These are phyloP conservation scores for Nakaseomyces kungkrabaensis DNA, from an alignment of 1,139 yeast genomes.

Conservation along the genomic window DNA sequence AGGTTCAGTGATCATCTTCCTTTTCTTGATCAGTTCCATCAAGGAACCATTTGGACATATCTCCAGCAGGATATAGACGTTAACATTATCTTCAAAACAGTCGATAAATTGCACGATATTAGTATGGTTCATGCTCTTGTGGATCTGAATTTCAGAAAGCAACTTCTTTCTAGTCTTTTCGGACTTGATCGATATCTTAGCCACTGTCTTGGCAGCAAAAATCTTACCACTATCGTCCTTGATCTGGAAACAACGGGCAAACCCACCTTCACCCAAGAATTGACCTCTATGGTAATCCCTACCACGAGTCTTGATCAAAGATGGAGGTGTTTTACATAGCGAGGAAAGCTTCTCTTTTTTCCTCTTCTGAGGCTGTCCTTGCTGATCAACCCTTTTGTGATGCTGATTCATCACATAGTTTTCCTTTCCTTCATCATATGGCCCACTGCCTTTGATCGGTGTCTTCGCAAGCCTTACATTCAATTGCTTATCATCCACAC, in stretches of 20 bases:
- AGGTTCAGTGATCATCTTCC: slow-evolving; percentile 78
- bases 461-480: slow-evolving; percentile 26
- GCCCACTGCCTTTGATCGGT: slow-evolving; percentile 22
- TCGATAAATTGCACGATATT: slow-evolving; percentile 87
- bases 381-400: slow-evolving; percentile 41
- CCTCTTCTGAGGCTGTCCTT: slow-evolving; percentile 35
- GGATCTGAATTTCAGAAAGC: slow-evolving; percentile 89
- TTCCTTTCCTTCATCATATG: slow-evolving; percentile 62
- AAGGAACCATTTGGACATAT: slow-evolving; percentile 89
- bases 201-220: slow-evolving; percentile 95
- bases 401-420: slow-evolving; percentile 91
- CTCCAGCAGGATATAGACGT: slow-evolving; percentile 85
- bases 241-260: slow-evolving; percentile 97
- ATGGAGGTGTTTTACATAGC: slow-evolving; percentile 87
- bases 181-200: slow-evolving; percentile 84
- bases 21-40: slow-evolving; percentile 80
- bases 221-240: slow-evolving; percentile 79
- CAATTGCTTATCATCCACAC: slow-evolving; percentile 28
- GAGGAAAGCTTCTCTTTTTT: slow-evolving; percentile 79
- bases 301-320: slow-evolving; percentile 81
- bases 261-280: slow-evolving; percentile 96
- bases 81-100: slow-evolving; percentile 90
- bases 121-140: slow-evolving; percentile 79
- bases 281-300: slow-evolving; percentile 84
- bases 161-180: slow-evolving; percentile 86